Base-by-base conservation (phyloP, 345 rosid species). In the Psidium guajava region DNA sequence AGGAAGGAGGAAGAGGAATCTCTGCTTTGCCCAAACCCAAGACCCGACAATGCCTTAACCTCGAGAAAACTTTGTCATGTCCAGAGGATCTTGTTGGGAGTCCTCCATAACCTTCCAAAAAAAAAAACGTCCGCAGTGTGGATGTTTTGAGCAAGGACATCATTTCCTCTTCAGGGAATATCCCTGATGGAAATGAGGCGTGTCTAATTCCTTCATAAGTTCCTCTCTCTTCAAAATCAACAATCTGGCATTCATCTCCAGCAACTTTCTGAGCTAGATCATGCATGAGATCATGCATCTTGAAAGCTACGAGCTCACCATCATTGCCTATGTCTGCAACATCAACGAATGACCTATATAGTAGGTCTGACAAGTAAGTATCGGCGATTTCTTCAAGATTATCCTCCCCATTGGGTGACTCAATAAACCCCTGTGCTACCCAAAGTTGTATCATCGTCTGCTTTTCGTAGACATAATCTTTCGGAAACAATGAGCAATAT, bases 231-330 rank as follows among this genome's bases (percentile, higher is more conserved):
- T 59, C 11, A 59, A 6, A 59, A 59, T n/a, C 27, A n/a, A n/a
- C 36, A n/a, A n/a, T 59, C 69, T 59, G n/a, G 69, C 69, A 59
- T 59, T 59, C 36, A 59, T 0, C 69, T 2, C 69, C 69, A 2
- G 69, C 36, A n/a, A 59, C 69, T 59, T n/a, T 59, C 24, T 13
- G 69, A 27, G 36, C 69, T 25, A 59, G 69, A 59, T 59, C 36
- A 18, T 59, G 69, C 69, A 59, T n/a, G 69, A 59, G 69, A 59
- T 59, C 69, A 59, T 59, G 69, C 69, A 59, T 59, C 69, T 59
- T 59, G 69, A 59, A 59, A 0, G 6, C 0, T 3, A 12, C 2
- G 36, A 59, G 18, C 69, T 59, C 18, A 0, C 36, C 69, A 13
- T 59, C 6, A 8, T n/a, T 3, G 2, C 0, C 8, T 58, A 11